Conservation (phyloP, 768 basidiomycete species). For the Xerocomellus intermedius region DNA sequence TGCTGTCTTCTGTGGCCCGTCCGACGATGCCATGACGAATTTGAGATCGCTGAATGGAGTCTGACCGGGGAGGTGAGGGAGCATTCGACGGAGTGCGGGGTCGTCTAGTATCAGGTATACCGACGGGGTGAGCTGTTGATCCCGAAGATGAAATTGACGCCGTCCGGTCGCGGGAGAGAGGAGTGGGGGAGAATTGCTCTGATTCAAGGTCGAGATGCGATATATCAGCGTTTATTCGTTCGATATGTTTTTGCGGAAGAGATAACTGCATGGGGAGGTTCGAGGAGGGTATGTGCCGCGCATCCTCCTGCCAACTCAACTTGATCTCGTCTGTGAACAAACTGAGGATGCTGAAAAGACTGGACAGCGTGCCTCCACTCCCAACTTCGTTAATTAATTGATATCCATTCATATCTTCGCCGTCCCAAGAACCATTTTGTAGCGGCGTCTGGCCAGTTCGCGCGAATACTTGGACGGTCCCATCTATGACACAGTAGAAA, state of each 20-base stretch:
- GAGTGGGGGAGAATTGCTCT: conserved; percentile 26
- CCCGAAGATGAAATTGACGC: conserved; percentile 63
- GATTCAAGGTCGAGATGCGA: conserved; percentile 52
- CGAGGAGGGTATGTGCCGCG: conserved; percentile 24
- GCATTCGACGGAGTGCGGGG: conserved; percentile 14
- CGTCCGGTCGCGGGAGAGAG: conserved; percentile 40
- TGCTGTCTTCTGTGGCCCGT: conserved; percentile 91
- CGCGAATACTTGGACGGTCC: conserved; percentile 92
- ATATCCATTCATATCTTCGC: conserved; percentile 91
- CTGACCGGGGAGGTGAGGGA: conserved; percentile 25
- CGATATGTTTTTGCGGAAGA: conserved; percentile 28
- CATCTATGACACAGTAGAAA: conserved; percentile 98
- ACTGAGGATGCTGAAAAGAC: conserved; percentile 93
- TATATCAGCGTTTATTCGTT: conserved; percentile 61
- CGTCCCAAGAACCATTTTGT: conserved; percentile 65
- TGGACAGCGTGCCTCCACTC: conserved; percentile 92
- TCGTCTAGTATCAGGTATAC: conserved; percentile 9
- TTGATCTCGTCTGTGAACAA: conserved; percentile 95
- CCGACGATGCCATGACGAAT: conserved; percentile 77
- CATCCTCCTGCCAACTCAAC: conserved; percentile 85
- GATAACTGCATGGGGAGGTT: conserved; percentile 21
- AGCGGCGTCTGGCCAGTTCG: conserved; percentile 55
- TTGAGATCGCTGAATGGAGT: conserved; percentile 28
- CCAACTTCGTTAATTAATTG: conserved; percentile 96
- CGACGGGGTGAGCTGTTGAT: conserved; percentile 61